Percentiles rank a stretch among this genome's conserved stretches.
These are phyloP conservation scores for Aureobasidium sp. DNA, from an alignment of 2,329 filamentous ascomycete species.

Conservation along the genomic window DNA sequence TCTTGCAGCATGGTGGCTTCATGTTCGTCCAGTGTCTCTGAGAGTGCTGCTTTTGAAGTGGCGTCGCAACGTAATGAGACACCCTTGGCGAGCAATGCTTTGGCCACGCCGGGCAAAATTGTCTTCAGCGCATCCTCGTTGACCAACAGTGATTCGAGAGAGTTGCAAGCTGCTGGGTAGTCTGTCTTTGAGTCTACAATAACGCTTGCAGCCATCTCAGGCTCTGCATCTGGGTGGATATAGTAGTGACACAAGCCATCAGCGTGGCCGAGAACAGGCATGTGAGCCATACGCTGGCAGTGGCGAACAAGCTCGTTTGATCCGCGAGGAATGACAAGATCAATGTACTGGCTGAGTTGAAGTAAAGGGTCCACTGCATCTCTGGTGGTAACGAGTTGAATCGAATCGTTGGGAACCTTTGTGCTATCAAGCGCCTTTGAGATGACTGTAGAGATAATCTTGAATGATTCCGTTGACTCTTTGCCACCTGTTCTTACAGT, in stretches of 20 bases:
- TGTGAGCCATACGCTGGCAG: slow-evolving; percentile 85
- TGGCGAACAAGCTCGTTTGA: slow-evolving; percentile 84
- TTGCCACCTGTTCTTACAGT: slow-evolving; percentile 61
- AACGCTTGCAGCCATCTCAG: slow-evolving; percentile 63
- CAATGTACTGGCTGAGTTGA: slow-evolving; percentile 76
- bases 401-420: slow-evolving; percentile 72
- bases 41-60: slow-evolving; percentile 58
- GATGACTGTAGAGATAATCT: slow-evolving; percentile 80
- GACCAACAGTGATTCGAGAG: slow-evolving; percentile 84
- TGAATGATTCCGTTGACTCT: slow-evolving; percentile 91
- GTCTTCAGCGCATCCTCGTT: slow-evolving; percentile 62
- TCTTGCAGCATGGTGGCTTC: slow-evolving; percentile 50
- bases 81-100: slow-evolving; percentile 65
- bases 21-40: slow-evolving; percentile 38
- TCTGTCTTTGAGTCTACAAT: slow-evolving; percentile 87
- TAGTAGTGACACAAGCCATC: slow-evolving; percentile 89
- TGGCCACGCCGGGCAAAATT: slow-evolving; percentile 64
- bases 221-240: slow-evolving; percentile 70
- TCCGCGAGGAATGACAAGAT: slow-evolving; percentile 88
- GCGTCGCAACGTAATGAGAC: slow-evolving; percentile 78
- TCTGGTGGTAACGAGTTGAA: slow-evolving; percentile 90
- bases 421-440: slow-evolving; percentile 67
- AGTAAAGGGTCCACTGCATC: slow-evolving; percentile 87
- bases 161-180: slow-evolving; percentile 94
- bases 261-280: slow-evolving; percentile 92